Evolutionary conservation across 2,329 filamentous ascomycete species (phyloP).

Genomic region (Cytospora mali): DNA sequence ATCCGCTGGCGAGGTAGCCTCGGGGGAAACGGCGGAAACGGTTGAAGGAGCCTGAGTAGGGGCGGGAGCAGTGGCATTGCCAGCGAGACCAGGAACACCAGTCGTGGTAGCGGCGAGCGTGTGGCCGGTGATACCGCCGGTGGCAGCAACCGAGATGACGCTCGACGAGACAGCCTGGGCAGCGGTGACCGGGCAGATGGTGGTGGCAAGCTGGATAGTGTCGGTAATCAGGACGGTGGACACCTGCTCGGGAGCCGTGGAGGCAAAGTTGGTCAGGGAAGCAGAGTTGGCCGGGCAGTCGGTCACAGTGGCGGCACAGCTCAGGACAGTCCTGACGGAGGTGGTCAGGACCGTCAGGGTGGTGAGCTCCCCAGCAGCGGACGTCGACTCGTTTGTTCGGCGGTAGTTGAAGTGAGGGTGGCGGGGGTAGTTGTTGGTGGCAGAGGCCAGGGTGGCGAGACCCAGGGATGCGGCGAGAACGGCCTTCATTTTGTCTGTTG

Average conservation of each 20-base stretch:
- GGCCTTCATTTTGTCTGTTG: constrained; percentile 51
- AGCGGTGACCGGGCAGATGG: constrained; percentile 47
- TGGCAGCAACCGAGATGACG: constrained; percentile 37
- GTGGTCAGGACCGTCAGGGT: constrained; percentile 45
- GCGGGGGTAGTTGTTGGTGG: constrained; percentile 42
- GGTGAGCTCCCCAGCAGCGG: constrained; percentile 34
- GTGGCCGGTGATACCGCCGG: constrained; percentile 40
- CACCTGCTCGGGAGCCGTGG: constrained; percentile 32
- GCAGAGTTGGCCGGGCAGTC: constrained; percentile 43
- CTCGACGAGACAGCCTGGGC: constrained; percentile 43
- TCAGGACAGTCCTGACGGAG: constrained; percentile 40
- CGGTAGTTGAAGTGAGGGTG: constrained; percentile 38
- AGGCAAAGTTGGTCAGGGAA: constrained; percentile 36
- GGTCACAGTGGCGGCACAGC: constrained; percentile 43
- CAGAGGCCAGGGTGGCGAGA: constrained; percentile 47
- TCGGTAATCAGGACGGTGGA: constrained; percentile 43
- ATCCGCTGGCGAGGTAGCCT: neutral
- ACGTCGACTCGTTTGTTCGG: constrained; percentile 33
- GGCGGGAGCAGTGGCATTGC: neutral
- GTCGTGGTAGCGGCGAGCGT: constrained; percentile 45
- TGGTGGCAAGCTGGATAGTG: constrained; percentile 42
- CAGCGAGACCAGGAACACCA: constrained; percentile 33
- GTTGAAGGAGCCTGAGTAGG: neutral
- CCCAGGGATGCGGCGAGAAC: constrained; percentile 43
- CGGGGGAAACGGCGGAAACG: constrained; percentile 9